Base-by-base conservation (phyloP, 1,284 basidiomycete species). In the Anthracocystis panici-leucophaei region DNA sequence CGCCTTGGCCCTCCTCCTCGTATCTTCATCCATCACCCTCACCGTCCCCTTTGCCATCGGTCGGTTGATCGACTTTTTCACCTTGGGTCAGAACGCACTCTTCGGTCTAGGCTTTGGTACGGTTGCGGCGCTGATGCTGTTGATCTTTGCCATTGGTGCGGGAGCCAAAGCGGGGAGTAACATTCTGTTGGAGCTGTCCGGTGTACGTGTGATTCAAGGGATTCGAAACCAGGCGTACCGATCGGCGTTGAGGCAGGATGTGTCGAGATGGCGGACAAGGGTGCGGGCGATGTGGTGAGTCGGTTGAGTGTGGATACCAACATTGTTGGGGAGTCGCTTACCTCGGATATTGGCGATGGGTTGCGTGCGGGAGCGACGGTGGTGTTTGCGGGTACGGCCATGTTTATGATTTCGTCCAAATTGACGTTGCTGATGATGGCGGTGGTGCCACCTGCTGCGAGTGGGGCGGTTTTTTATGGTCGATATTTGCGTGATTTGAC, bases 381-480 rank as follows among this genome's bases (percentile, higher is more conserved):
- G 14, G 27, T 77, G 31, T 78, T 77, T 38, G 76, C 81, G 92
- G 94, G 97, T 73, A 93, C 92, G 44, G 93, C 95, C 60, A 99
- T 99, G 96, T 92, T 98, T 79, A 95, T 92, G 87, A 90, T 98
- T 70, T 97, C 95, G 1, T 92, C 93, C 0, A 92, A 91, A 60
- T 87, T 99, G 64, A 97, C 96, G 0, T 85, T 93, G 52, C 88
- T 98, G 67, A 98, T 98, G 96, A 89, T 98, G 69, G 90, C 91
- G 21, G 91, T 97, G 56, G 95, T 99, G 0, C 97, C 96, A 6
- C 96, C 96, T 0, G 92, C 98, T 10, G 96, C 95, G 8, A 89
- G 99, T 63, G 95, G 94, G 72, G 95, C 95, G 49, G 95, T 98
- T 18, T 93, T 95, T 84, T 99, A 98, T 83, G 96, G 96, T 63